Evolutionary conservation across 768 basidiomycete genomes (phyloP).

Genomic region (Crepidotus variabilis): DNA sequence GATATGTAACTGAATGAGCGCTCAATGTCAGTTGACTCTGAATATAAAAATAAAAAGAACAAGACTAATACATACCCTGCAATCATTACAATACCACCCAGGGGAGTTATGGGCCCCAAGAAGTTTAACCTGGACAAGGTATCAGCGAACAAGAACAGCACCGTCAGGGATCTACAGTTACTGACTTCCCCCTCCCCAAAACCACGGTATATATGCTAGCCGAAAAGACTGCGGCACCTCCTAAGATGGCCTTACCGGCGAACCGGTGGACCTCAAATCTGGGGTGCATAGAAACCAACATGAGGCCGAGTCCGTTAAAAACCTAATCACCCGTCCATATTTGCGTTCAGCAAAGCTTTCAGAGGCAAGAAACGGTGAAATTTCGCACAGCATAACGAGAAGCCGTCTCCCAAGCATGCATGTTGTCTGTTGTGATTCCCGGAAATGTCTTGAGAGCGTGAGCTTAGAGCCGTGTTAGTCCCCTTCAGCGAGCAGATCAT

Average conservation of each 20-base stretch:
- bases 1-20: constrained; percentile 7
- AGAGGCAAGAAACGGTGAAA: neutral
- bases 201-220: constrained; percentile 57
- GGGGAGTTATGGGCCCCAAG: constrained; percentile 63
- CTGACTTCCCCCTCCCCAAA: constrained; percentile 41
- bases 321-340: constrained; percentile 35
- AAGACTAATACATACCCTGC: constrained; percentile 47
- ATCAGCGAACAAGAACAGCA: constrained; percentile 1
- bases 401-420: constrained; percentile 62
- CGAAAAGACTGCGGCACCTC: constrained; percentile 58
- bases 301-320: constrained; percentile 63
- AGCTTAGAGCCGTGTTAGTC: constrained; percentile 22
- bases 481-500: neutral
- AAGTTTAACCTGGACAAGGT: constrained; percentile 32
- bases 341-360: neutral
- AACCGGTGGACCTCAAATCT: constrained; percentile 57
- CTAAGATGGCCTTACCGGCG: constrained; percentile 62
- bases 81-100: constrained; percentile 63
- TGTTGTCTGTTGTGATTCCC: constrained; percentile 45
- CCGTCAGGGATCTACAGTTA: constrained; percentile 12
- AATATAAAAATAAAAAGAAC: neutral
- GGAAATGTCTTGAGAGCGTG: constrained; percentile 51
- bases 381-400: constrained; percentile 56
- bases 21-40: neutral
- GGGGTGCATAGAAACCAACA: constrained; percentile 60